phyloP scores from a whole-genome alignment of 495 filamentous ascomycete species.

The Xylaria telfairii region DNA sequence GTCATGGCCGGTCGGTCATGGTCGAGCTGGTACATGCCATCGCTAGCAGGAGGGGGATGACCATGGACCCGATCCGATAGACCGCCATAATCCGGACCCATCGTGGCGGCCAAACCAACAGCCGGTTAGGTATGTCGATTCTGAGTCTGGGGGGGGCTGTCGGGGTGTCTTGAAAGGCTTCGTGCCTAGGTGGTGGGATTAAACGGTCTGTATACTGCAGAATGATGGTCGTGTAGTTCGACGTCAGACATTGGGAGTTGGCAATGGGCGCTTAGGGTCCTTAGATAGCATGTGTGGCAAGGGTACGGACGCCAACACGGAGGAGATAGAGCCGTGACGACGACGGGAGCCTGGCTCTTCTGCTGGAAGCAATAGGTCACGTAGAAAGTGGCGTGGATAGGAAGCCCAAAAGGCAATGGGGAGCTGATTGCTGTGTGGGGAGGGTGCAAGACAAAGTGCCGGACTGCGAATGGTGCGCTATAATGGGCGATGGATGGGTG shows the following conservation, averaged over 20 bases:
- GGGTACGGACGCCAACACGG: slow-evolving; percentile 32
- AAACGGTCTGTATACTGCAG: slow-evolving; percentile 30
- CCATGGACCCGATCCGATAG: slow-evolving; percentile 42
- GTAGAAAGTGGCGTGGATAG: slow-evolving; percentile 3
- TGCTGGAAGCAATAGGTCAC: slow-evolving; percentile 2
- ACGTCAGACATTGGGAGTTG: slow-evolving; percentile 42
- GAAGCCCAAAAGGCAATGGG: background rate
- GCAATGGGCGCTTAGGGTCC: slow-evolving; percentile 27
- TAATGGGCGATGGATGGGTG: slow-evolving; percentile 19
- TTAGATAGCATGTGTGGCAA: slow-evolving; percentile 36
- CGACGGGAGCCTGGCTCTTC: background rate
- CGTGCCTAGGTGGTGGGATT: slow-evolving; percentile 31
- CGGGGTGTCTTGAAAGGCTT: slow-evolving; percentile 15
- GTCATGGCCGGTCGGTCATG: slow-evolving; percentile 45
- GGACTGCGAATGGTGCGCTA: slow-evolving; percentile 22
- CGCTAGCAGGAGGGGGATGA: slow-evolving; percentile 37
- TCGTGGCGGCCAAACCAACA: slow-evolving; percentile 39
- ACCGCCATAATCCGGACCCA: slow-evolving; percentile 45
- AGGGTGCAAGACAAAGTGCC: slow-evolving; percentile 18
- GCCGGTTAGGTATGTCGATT: slow-evolving; percentile 29
- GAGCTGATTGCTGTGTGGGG: slow-evolving; percentile 1
- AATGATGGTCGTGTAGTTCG: slow-evolving; percentile 35
- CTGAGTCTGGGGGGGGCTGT: slow-evolving; percentile 21
- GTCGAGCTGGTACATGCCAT: slow-evolving; percentile 41
- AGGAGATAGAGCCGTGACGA: slow-evolving; percentile 11